phyloP scores from a whole-genome alignment of 78 protist genomes.

The Dictyostelium firmibasis region DNA sequence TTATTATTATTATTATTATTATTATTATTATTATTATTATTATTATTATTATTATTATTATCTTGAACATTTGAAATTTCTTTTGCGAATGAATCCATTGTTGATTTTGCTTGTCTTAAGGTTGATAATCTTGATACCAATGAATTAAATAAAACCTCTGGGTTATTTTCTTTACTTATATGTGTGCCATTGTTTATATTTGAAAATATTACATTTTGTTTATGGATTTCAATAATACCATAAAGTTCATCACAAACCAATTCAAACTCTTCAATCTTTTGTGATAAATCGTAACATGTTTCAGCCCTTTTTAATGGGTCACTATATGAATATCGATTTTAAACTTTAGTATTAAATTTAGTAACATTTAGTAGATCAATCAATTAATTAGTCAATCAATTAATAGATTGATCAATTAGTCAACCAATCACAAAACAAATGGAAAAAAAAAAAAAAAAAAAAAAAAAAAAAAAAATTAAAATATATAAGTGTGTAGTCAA shows the following conservation, averaged over 20 bases:
- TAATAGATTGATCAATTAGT: too few relatives aligned
- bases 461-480: background rate
- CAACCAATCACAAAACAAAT: too few relatives aligned
- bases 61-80: background rate
- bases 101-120: conserved; percentile 30
- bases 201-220: conserved; percentile 38
- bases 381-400: too few relatives aligned
- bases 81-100: background rate
- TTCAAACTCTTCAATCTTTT: conserved; percentile 60
- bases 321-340: background rate
- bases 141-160: conserved; percentile 8
- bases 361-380: too few relatives aligned
- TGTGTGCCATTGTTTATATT: conserved; percentile 24
- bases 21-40: too few relatives aligned
- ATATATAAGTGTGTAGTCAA: too few relatives aligned
- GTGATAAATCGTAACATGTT: conserved; percentile 36
- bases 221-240: conserved; percentile 28
- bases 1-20: too few relatives aligned
- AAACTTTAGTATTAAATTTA: too few relatives aligned
- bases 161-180: background rate
- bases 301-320: conserved; percentile 15
- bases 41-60: background rate
- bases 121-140: background rate
- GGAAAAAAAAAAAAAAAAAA: background rate
- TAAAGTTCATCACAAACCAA: conserved; percentile 38